A percentile compares a stretch with the other conserved stretches of the same genome.
Conservation (phyloP, 257 asterid genomes). For the Petrea volubilis region DNA sequence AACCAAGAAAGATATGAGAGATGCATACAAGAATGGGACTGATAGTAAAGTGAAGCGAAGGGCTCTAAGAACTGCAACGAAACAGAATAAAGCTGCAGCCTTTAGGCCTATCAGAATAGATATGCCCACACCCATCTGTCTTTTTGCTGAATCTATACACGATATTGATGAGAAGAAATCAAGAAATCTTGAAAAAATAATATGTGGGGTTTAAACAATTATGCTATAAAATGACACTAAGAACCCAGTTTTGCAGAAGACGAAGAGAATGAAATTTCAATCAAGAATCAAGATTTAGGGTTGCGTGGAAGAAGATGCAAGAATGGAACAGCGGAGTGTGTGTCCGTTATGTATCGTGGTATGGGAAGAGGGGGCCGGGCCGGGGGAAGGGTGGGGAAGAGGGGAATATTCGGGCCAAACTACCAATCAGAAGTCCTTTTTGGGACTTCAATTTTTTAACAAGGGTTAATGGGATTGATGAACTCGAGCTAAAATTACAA, state of each 20-base stretch:
- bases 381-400: background rate
- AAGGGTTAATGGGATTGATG: too few relatives aligned
- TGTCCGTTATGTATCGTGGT: background rate
- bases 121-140: conserved; percentile 68
- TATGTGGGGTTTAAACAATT: background rate
- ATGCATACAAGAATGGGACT: conserved; percentile 69
- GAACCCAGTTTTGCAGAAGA: background rate
- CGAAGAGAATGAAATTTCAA: background rate
- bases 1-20: conserved; percentile 71
- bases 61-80: conserved; percentile 50
- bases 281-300: background rate
- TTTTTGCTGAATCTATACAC: conserved; percentile 2
- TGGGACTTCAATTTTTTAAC: too few relatives aligned
- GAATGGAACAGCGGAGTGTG: background rate
- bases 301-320: background rate
- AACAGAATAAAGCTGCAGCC: conserved; percentile 52
- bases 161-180: background rate
- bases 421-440: background rate
- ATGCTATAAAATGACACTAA: background rate
- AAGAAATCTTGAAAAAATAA: background rate
- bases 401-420: background rate
- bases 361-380: too few relatives aligned
- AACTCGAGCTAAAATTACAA: too few relatives aligned
- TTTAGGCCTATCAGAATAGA: conserved; percentile 71
- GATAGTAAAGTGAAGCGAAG: conserved; percentile 53